phyloP scores from a whole-genome alignment of 139 green algal species.

The Chlamydomonas incerta region DNA sequence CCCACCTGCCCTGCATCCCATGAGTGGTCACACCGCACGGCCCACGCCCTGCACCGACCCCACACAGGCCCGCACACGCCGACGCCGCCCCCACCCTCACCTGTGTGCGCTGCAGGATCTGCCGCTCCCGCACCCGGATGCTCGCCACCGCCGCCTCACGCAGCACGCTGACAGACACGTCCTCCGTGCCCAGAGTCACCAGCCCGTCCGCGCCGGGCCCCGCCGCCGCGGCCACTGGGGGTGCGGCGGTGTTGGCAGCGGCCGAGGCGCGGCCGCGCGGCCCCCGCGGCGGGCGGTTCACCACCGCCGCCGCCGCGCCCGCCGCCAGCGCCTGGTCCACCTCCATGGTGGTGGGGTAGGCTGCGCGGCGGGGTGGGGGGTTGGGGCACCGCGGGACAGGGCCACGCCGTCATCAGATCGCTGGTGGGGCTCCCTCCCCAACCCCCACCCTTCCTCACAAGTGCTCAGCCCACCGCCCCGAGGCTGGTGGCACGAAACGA shows the following conservation, averaged over 20 bases:
- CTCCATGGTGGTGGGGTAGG: slow-evolving; percentile 29
- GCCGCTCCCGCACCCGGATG: slow-evolving; percentile 28
- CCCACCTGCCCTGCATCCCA: too few relatives aligned
- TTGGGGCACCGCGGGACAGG: too few relatives aligned
- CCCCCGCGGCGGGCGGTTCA: not conserved
- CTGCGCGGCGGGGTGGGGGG: not conserved
- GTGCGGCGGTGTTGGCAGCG: not conserved
- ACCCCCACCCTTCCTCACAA: too few relatives aligned
- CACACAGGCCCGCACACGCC: too few relatives aligned
- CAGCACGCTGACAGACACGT: not conserved
- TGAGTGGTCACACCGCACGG: too few relatives aligned
- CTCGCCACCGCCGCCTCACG: slow-evolving; percentile 17
- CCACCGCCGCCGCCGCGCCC: not conserved
- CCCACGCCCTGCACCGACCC: too few relatives aligned
- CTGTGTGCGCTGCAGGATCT: slow-evolving; percentile 31
- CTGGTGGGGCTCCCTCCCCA: too few relatives aligned
- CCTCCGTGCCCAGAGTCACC: slow-evolving; percentile 18
- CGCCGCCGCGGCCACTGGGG: not conserved
- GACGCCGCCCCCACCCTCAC: not conserved
- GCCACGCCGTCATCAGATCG: too few relatives aligned
- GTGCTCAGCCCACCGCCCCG: too few relatives aligned
- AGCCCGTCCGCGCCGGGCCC: not conserved
- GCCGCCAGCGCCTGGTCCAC: slow-evolving; percentile 21
- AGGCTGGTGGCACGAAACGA: too few relatives aligned
- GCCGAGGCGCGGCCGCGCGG: not conserved